Conservation (phyloP, 208 protist genomes). For the Crithidia thermophila region DNA sequence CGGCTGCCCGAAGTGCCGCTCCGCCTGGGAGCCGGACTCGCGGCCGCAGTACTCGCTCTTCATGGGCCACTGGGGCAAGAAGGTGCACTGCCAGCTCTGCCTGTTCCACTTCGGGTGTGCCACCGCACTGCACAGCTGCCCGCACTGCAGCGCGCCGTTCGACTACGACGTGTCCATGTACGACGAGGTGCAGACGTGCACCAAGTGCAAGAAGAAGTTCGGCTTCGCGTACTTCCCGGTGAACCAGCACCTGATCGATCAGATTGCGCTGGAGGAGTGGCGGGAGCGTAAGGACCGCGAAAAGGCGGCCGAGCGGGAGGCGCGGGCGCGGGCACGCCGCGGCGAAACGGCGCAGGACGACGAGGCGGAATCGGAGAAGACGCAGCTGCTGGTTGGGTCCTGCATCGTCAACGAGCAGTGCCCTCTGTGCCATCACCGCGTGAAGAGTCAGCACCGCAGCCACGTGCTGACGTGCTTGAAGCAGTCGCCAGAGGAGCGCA, state of each 20-base stretch:
- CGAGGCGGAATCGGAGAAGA: slow-evolving; percentile 33
- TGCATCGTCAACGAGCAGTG: slow-evolving; percentile 77
- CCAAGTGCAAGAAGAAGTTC: slow-evolving; percentile 58
- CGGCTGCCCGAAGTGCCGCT: slow-evolving; percentile 76
- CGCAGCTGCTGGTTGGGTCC: slow-evolving; percentile 48
- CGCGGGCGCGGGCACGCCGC: slow-evolving; percentile 34
- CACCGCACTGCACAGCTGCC: slow-evolving; percentile 79
- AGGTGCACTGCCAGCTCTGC: slow-evolving; percentile 87
- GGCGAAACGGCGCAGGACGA: slow-evolving; percentile 16
- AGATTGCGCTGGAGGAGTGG: slow-evolving; percentile 66
- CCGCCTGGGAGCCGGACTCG: slow-evolving; percentile 70
- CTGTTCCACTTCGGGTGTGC: slow-evolving; percentile 80
- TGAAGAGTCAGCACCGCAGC: slow-evolving; percentile 51
- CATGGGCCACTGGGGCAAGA: slow-evolving; percentile 82
- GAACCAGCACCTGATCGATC: slow-evolving; percentile 71
- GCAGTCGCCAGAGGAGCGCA: slow-evolving; percentile 7
- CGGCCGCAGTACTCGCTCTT: slow-evolving; percentile 87
- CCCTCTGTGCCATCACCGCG: slow-evolving; percentile 58
- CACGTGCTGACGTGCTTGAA: slow-evolving; percentile 65
- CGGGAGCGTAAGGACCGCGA: slow-evolving; percentile 44
- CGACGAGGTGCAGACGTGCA: slow-evolving; percentile 55
- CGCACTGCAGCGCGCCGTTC: slow-evolving; percentile 72
- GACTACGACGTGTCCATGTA: slow-evolving; percentile 86
- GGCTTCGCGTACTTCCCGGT: slow-evolving; percentile 89
- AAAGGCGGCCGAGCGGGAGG: slow-evolving; percentile 48